Base-by-base conservation (phyloP, 306 rosid genomes). In the Ormosia emarginata region DNA sequence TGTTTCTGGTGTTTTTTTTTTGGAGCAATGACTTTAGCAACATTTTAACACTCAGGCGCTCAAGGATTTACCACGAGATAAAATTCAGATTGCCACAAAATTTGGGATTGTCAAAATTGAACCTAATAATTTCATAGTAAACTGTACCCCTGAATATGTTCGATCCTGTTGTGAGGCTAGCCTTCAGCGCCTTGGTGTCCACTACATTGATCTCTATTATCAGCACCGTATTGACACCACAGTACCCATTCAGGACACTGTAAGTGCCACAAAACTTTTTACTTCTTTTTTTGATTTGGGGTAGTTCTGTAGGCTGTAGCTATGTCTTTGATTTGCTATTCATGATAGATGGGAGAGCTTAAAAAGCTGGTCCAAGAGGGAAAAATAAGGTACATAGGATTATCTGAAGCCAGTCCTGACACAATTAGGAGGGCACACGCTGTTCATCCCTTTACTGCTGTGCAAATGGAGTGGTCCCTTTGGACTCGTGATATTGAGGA, bases 141-240 rank as follows among this genome's bases (percentile, higher is more conserved):
- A 84, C 0, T 97, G 98, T 50, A 89, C 84, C 13, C 97, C 98
- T 15, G 90, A 91, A 46, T 94, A 94, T 80, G 95, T 89, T 29
- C 87, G 98, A n/a, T 84, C 89, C 15, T 89, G 94, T 64, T 88
- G 95, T 41, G 95, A 91, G 88, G 88, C 84, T 64, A 94, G 98
- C 57, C 89, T 94, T 29, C 87, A 85, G 58, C 91, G 97, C 18
- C 98, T 94, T 32, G 93, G 79, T 8, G 87, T 94, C 0, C 87
- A 88, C n/a, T 93, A 83, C 86, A 94, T 93, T 15, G 97, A 94
- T 78, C 91, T 94, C 50, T 93, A 90, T 77, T 93, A 92, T 78
- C 95, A 91, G 86, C 98, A 94, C 83, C 89, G 97, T 4, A 24
- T 85, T 8, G 97, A 94, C 79, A 91, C 92, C n/a, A 64, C 95